Percentiles rank a stretch among this genome's conserved stretches.
Conservation (phyloP, 352 stramenopile genomes). For the Halophytophthora batemanensis region DNA sequence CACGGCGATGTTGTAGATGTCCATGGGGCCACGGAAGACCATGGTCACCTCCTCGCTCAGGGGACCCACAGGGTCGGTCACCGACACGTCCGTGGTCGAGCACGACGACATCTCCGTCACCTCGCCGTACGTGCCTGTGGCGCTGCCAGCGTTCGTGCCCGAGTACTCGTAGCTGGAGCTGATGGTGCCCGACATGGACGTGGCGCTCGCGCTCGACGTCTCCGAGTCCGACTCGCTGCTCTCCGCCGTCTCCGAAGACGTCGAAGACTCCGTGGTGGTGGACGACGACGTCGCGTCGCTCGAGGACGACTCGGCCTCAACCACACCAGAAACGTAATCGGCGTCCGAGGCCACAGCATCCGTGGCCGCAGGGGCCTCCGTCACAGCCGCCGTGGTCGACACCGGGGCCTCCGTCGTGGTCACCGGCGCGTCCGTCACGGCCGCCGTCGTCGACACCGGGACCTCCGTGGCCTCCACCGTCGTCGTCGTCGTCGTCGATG, state of each 20-base stretch:
- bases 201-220: conserved; percentile 12
- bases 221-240: conserved; percentile 11
- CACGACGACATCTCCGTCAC: conserved; percentile 35
- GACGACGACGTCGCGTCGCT: conserved; percentile 9
- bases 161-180: conserved; percentile 49
- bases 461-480: conserved; percentile 4
- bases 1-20: conserved; percentile 60
- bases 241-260: conserved; percentile 3
- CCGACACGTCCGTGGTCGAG: conserved; percentile 27
- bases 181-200: conserved; percentile 40
- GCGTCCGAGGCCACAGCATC: conserved; percentile 17
- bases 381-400: conserved; percentile 10
- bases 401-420: conserved; percentile 6
- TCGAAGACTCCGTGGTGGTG: conserved; percentile 3
- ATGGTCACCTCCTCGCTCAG: conserved; percentile 54
- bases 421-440: conserved; percentile 6
- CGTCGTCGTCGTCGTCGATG: conserved; percentile 6
- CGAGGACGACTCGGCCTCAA: conserved; percentile 5
- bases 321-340: conserved; percentile 17
- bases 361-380: conserved; percentile 15
- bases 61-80: conserved; percentile 37
- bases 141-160: conserved; percentile 34
- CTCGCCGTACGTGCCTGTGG: conserved; percentile 40
- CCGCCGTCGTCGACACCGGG: conserved; percentile 4
- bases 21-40: conserved; percentile 56